Base-by-base conservation (phyloP, 1,284 basidiomycete species). In the Leccinum subrobustum region DNA sequence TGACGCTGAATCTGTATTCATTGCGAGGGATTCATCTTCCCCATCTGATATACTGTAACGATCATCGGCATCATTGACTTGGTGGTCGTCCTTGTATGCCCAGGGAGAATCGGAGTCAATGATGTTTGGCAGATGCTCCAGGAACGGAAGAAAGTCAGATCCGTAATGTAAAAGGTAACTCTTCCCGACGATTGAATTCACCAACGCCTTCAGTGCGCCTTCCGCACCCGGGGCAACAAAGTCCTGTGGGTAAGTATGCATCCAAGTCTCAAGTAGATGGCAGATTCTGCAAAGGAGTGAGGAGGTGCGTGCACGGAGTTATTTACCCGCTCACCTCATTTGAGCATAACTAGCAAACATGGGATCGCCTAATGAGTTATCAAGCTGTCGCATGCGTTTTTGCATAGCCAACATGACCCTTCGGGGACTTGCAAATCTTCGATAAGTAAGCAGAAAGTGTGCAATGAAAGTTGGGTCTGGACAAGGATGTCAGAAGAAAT, bases 261-360 rank as follows among this genome's bases (percentile, higher is more conserved):
- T 86, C 91, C 91, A 93, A 37, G 81, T 77, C 70, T 91, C 87
- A 14, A 93, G 78, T 27, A 92, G 76, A 66, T 86, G 81, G 65
- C 91, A 93, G 60, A 92, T 89, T 71, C 89, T 92, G 59, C 27
- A 42, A 58, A 47, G 33, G 39, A 27, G 35, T 58, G 55, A 54
- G 62, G 33, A 61, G 52, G 51, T 48, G 63, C 52, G 52, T 54
- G 18, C 56, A 52, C 20, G 20, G 7, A 52, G 50, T 53, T 35
- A 31, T 50, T 7, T 7, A 31, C 23, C 25, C 25, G 61, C 76
- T 58, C 65, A 89, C 91, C 86, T 83, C 90, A 92, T 91, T 70
- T 92, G 90, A 11, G 89, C 89, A 74, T 87, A 92, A 68, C 86
- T 88, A 9, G 89, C 86, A 73, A 92, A 89, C 84, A 92, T 88